phyloP scores from a whole-genome alignment of 257 asterid species.

The Solanum commersonii region DNA sequence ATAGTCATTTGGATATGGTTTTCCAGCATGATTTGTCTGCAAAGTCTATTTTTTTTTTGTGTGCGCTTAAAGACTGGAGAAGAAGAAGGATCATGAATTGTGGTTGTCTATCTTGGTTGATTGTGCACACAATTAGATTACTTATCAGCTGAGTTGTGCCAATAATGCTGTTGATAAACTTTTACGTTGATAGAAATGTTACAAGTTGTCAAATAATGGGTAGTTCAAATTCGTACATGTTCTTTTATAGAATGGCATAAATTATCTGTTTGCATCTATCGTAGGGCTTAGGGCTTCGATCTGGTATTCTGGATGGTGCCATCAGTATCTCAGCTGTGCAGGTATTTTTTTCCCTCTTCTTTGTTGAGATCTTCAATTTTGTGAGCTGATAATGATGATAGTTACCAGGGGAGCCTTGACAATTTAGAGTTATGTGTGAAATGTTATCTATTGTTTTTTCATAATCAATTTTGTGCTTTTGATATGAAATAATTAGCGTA shows the following conservation, averaged over 20 bases:
- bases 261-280: neutral
- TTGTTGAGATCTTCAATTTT: neutral
- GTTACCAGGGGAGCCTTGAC: neutral
- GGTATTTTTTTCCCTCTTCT: conserved; percentile 28
- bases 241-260: neutral
- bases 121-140: neutral
- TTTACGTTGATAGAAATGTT: neutral
- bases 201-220: neutral
- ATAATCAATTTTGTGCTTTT: neutral
- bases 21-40: neutral
- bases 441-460: neutral
- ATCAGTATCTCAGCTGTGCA: conserved; percentile 96
- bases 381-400: neutral
- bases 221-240: neutral
- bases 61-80: neutral
- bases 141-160: neutral
- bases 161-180: neutral
- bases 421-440: neutral
- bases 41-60: neutral
- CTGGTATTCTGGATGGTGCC: conserved; percentile 96
- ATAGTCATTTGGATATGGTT: neutral
- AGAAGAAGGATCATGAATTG: neutral
- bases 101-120: neutral
- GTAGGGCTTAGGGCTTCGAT: conserved; percentile 81
- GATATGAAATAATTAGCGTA: neutral